phyloP scores from a whole-genome alignment of 768 basidiomycete species.

The Paxillus ammoniavirescens region DNA sequence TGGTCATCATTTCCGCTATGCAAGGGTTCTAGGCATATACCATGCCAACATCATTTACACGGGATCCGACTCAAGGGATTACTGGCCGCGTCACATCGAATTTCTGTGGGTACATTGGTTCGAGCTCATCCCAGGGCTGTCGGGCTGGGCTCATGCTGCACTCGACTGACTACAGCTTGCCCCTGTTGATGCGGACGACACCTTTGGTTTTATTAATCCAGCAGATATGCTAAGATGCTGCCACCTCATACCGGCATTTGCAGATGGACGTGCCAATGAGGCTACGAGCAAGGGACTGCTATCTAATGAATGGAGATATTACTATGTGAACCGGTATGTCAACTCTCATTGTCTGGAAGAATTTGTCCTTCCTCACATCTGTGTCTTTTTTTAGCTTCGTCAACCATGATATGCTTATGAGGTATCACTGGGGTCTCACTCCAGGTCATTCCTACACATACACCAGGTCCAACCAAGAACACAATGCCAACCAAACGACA shows the following conservation, averaged over 20 bases:
- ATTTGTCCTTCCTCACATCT: background rate
- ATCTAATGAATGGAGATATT: background rate
- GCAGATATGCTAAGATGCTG: slow-evolving; percentile 1
- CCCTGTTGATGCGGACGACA: background rate
- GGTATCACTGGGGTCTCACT: slow-evolving; percentile 6
- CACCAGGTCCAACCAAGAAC: too few relatives aligned
- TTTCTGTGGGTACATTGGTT: slow-evolving; percentile 1
- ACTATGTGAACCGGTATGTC: slow-evolving; percentile 9
- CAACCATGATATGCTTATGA: slow-evolving; percentile 1
- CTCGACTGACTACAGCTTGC: background rate
- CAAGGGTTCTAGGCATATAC: slow-evolving; percentile 13
- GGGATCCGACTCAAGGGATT: background rate
- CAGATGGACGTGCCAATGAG: background rate
- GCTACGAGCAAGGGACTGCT: background rate
- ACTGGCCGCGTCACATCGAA: background rate
- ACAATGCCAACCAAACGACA: too few relatives aligned
- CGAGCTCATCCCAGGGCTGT: background rate
- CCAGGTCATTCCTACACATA: background rate
- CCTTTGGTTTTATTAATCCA: slow-evolving; percentile 10
- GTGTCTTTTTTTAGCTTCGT: background rate
- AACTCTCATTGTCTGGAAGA: background rate
- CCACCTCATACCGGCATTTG: slow-evolving; percentile 7
- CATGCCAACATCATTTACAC: slow-evolving; percentile 12
- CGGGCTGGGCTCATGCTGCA: background rate
- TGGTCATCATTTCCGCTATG: background rate